These are phyloP conservation scores for Rhizopus microsporus DNA, from an alignment of 371 early-diverging fungal species.

Conservation along the genomic window DNA sequence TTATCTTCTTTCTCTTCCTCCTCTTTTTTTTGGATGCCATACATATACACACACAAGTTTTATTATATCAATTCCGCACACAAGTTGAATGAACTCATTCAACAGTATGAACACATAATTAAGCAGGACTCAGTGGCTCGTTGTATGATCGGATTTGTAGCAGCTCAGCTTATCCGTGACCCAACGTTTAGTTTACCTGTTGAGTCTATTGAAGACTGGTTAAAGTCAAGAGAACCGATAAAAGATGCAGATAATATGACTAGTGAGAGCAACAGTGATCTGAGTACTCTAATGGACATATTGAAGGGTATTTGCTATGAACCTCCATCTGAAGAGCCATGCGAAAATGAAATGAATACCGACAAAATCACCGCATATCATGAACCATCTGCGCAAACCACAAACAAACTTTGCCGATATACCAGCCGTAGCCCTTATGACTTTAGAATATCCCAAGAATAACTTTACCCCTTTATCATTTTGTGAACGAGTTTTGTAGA, in stretches of 20 bases:
- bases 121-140: constrained; percentile 11
- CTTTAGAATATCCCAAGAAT: no score
- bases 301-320: background rate
- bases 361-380: background rate
- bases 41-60: background rate
- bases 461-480: no score
- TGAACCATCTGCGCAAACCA: no score
- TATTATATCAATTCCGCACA: background rate
- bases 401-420: no score
- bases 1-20: background rate
- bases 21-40: background rate
- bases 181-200: constrained; percentile 5
- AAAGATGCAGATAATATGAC: background rate
- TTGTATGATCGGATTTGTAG: constrained; percentile 21
- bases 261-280: background rate
- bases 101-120: constrained; percentile 10
- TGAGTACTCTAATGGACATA: background rate
- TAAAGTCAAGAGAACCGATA: background rate
- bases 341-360: background rate
- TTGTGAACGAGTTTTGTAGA: no score
- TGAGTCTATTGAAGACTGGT: constrained; percentile 12
- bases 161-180: constrained; percentile 15
- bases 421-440: no score
- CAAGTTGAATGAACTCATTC: background rate
- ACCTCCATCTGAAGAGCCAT: background rate